A percentile compares a stretch with the other conserved stretches of the same genome.
Evolutionary conservation across 345 rosid genomes (phyloP).

Genomic region (Citrus sp.): DNA sequence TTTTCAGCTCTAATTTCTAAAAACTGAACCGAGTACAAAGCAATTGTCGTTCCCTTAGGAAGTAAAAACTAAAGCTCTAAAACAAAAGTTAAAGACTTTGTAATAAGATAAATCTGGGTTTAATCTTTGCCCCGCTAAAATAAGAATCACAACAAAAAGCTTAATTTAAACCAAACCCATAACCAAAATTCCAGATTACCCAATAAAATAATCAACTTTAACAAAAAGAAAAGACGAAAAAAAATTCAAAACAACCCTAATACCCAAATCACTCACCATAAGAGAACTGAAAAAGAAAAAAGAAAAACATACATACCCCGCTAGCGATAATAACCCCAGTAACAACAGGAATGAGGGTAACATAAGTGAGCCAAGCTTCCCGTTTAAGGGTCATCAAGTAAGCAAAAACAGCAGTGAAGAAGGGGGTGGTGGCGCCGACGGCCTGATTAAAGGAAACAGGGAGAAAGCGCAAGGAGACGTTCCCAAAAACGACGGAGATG

Average conservation of each 20-base stretch:
- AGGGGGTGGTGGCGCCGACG: conserved; percentile 96
- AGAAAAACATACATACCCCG: conserved; percentile 52
- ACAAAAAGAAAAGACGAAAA: background rate
- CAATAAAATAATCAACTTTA: background rate
- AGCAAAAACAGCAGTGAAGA: conserved; percentile 95
- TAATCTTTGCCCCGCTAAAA: background rate
- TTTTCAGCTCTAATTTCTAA: background rate
- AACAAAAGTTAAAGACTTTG: background rate
- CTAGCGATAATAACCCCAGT: conserved; percentile 97
- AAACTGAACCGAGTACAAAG: background rate
- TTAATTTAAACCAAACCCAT: background rate
- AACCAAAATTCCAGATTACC: background rate
- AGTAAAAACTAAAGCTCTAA: too few species aligned
- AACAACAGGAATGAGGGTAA: conserved; percentile 88
- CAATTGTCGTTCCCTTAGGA: background rate
- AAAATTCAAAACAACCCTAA: background rate
- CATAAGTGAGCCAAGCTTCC: conserved; percentile 96
- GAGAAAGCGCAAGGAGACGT: conserved; percentile 71
- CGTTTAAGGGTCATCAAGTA: conserved; percentile 81
- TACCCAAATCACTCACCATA: background rate
- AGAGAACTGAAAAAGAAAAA: background rate
- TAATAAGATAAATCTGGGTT: background rate
- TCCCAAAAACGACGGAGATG: conserved; percentile 94
- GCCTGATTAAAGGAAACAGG: conserved; percentile 97
- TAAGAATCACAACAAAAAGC: background rate